phyloP scores from a whole-genome alignment of 768 basidiomycete species.

The Suillus placidus region DNA sequence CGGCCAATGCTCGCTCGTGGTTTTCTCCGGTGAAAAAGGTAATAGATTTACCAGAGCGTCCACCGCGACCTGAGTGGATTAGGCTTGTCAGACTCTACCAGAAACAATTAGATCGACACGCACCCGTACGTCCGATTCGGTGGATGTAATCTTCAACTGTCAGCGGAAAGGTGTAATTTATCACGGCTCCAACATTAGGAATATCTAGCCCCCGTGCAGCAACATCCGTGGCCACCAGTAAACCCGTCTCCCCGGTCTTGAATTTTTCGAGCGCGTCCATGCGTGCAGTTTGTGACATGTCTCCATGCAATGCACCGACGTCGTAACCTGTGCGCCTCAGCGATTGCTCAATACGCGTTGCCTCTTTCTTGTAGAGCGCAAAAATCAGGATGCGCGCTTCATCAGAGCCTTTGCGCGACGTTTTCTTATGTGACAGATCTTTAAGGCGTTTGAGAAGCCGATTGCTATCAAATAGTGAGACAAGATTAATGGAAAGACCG shows the following conservation, averaged over 20 bases:
- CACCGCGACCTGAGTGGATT: conserved; percentile 75
- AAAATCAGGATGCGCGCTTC: conserved; percentile 86
- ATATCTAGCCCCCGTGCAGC: conserved; percentile 97
- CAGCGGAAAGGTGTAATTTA: conserved; percentile 98
- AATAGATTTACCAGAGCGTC: conserved; percentile 85
- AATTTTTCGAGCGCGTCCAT: conserved; percentile 88
- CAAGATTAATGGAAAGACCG: not conserved
- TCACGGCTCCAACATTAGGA: conserved; percentile 89
- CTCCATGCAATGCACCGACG: conserved; percentile 86
- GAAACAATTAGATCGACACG: conserved; percentile 7
- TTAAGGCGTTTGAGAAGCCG: conserved; percentile 62
- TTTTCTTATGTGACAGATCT: conserved; percentile 61
- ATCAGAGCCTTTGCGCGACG: conserved; percentile 44
- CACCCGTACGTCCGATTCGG: conserved; percentile 87
- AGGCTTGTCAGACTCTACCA: not conserved
- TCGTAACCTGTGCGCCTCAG: conserved; percentile 74
- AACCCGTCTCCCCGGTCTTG: conserved; percentile 73
- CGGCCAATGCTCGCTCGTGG: conserved; percentile 85
- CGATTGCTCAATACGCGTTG: conserved; percentile 83
- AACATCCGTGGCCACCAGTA: conserved; percentile 96
- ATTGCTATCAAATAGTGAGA: conserved; percentile 42
- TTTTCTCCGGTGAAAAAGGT: conserved; percentile 96
- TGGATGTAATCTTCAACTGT: conserved; percentile 94
- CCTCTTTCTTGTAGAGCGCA: conserved; percentile 97
- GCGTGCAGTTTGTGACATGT: conserved; percentile 83